Conservation (phyloP, 768 basidiomycete genomes). For the Boletales sp. region DNA sequence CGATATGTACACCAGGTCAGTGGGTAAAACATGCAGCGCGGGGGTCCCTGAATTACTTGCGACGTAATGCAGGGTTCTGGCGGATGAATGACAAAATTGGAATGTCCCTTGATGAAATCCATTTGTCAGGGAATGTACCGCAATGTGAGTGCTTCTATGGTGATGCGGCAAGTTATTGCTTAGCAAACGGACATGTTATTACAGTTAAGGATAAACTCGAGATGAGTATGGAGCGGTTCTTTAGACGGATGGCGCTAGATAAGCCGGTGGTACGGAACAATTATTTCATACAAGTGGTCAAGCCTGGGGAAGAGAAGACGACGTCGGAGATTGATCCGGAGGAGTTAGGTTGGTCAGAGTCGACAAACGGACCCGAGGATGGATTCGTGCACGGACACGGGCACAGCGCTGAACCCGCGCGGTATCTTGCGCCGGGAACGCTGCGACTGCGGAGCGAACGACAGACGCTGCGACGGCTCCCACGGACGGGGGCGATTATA, state of each 20-base stretch:
- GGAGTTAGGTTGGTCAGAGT: slow-evolving; percentile 62
- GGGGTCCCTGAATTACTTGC: background rate
- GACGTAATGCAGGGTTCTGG: slow-evolving; percentile 58
- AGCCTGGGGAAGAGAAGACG: slow-evolving; percentile 12
- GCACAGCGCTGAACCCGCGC: slow-evolving; percentile 15
- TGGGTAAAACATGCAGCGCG: background rate
- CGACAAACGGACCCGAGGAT: slow-evolving; percentile 55
- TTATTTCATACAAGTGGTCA: slow-evolving; percentile 47
- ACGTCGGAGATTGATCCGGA: slow-evolving; percentile 46
- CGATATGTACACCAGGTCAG: slow-evolving; percentile 60
- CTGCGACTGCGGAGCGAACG: slow-evolving; percentile 61
- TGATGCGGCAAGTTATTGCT: background rate
- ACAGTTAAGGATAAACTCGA: slow-evolving; percentile 61
- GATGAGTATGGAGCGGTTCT: slow-evolving; percentile 64
- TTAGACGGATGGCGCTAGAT: slow-evolving; percentile 60
- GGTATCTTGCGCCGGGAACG: slow-evolving; percentile 34
- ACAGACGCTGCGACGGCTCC: slow-evolving; percentile 64
- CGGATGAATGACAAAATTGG: slow-evolving; percentile 75
- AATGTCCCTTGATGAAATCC: slow-evolving; percentile 67
- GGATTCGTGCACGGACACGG: slow-evolving; percentile 32
- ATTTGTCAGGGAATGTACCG: slow-evolving; percentile 66
- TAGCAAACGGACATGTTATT: background rate
- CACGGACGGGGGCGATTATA: slow-evolving; percentile 57
- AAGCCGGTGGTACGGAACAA: slow-evolving; percentile 73
- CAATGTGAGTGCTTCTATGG: slow-evolving; percentile 47